Evolutionary conservation across 2,329 filamentous ascomycete genomes (phyloP).

Genomic region (Diatrype stigma): DNA sequence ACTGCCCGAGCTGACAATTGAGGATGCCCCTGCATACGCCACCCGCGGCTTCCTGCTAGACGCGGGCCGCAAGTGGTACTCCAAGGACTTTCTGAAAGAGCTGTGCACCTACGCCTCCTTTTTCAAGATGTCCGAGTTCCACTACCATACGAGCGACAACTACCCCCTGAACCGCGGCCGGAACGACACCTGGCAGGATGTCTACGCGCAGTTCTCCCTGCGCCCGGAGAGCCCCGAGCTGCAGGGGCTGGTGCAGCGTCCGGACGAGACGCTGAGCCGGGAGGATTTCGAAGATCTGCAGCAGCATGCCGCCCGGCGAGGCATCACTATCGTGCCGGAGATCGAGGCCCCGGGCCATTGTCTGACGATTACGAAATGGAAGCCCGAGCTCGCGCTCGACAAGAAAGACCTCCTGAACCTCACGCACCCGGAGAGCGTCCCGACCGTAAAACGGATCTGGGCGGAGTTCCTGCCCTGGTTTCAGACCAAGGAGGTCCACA

Average conservation of each 20-base stretch:
- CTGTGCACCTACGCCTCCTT: slow-evolving; percentile 41
- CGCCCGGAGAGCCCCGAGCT: slow-evolving; percentile 31
- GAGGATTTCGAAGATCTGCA: slow-evolving; percentile 45
- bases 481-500: slow-evolving; percentile 48
- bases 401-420: slow-evolving; percentile 47
- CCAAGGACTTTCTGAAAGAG: slow-evolving; percentile 36
- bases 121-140: slow-evolving; percentile 46
- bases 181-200: slow-evolving; percentile 40
- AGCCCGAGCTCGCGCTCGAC: slow-evolving; percentile 44
- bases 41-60: slow-evolving; percentile 42
- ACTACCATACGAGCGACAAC: slow-evolving; percentile 47
- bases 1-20: slow-evolving; percentile 23
- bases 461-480: slow-evolving; percentile 51
- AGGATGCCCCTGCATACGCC: slow-evolving; percentile 39
- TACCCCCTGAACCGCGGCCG: slow-evolving; percentile 42
- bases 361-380: slow-evolving; percentile 51
- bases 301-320: slow-evolving; percentile 43
- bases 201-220: slow-evolving; percentile 42
- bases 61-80: slow-evolving; percentile 40
- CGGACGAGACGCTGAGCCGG: slow-evolving; percentile 42
- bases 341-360: slow-evolving; percentile 52
- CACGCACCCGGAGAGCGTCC: slow-evolving; percentile 48
- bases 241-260: slow-evolving; percentile 37
- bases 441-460: slow-evolving; percentile 48
- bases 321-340: slow-evolving; percentile 50